phyloP scores from a whole-genome alignment of 1,284 basidiomycete genomes.

The Marasmius fiardii region DNA sequence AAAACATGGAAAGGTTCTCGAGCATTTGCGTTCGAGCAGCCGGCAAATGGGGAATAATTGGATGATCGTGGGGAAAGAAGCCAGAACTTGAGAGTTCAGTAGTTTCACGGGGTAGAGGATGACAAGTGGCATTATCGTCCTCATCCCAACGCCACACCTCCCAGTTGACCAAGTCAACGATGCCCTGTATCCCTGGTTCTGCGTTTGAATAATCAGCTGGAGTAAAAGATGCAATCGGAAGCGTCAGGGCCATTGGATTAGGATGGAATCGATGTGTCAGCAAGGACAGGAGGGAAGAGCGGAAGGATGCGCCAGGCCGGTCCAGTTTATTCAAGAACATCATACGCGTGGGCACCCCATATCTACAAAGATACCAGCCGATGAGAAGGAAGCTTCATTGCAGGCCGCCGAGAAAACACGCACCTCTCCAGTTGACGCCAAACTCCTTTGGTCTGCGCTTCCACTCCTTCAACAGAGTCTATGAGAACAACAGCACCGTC shows the following conservation, averaged over 20 bases:
- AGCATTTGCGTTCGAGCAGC: slow-evolving; percentile 68
- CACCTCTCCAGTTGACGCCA: slow-evolving; percentile 85
- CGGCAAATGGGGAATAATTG: slow-evolving; percentile 60
- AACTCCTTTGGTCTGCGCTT: slow-evolving; percentile 86
- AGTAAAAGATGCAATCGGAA: slow-evolving; percentile 77
- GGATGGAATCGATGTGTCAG: slow-evolving; percentile 73
- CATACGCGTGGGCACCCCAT: slow-evolving; percentile 73
- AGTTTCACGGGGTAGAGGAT: slow-evolving; percentile 50
- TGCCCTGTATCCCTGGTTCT: slow-evolving; percentile 73
- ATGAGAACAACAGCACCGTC: slow-evolving; percentile 88
- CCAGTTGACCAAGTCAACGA: slow-evolving; percentile 82
- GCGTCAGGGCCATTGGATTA: slow-evolving; percentile 66
- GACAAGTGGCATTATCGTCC: slow-evolving; percentile 39
- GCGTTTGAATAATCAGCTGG: slow-evolving; percentile 59
- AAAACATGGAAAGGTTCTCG: slow-evolving; percentile 77
- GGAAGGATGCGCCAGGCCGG: slow-evolving; percentile 77
- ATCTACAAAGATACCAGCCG: slow-evolving; percentile 40
- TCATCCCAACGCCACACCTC: slow-evolving; percentile 71
- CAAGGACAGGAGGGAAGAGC: slow-evolving; percentile 66
- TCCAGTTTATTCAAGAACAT: slow-evolving; percentile 90
- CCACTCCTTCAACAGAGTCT: slow-evolving; percentile 89
- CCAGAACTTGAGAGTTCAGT: slow-evolving; percentile 38
- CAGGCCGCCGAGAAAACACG: slow-evolving; percentile 21
- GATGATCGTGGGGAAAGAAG: slow-evolving; percentile 56
- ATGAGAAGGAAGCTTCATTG: background rate